Base-by-base conservation (phyloP, 352 stramenopile genomes). In the Phytophthora lateralis region DNA sequence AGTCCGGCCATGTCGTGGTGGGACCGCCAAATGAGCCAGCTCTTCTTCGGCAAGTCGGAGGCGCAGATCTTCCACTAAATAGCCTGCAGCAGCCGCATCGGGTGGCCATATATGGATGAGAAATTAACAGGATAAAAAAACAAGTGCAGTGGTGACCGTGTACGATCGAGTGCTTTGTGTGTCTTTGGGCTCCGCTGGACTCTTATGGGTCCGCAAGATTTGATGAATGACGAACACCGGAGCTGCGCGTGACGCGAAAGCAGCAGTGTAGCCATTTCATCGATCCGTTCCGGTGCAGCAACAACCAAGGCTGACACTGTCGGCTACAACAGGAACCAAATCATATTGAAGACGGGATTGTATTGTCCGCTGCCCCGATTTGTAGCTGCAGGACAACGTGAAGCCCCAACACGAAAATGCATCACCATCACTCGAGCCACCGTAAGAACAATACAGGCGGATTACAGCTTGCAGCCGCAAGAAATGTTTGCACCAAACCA, bases 21-120 rank as follows among this genome's bases (percentile, higher is more conserved):
- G 53, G 80, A 91, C 73, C 70, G 66, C 35, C 56, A 88, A 54
- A 44, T 88, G 44, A 83, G 66, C 39, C 82, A 82, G 46, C 54
- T 91, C 53, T 93, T 91, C 74, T 93, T 93, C 54, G 84, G 82
- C 58, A 86, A 85, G 55, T 85, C 82, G 30, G 82, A 93, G 52
- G 78, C 89, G 42, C 80, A 91, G 70, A 60, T 93, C 59, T 90
- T 93, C 60, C 85, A 89, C 17, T 79, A 68, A 55, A 3, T 10
- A 38, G 44, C 14, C 10, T 30, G 41, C 21, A 8, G 26, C 4
- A 7, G 26, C 48, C 35, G 42, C 34, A 41, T 42, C 43, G 21
- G 26, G 26, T 30, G 26, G 26, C 32, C 34, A 24, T 65, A 26
- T 58, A 63, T 45, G 60, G 46, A 62, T 66, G 62, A 61, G 27